These are phyloP conservation scores for Capsicum chinense DNA, from an alignment of 257 asterid genomes.

Conservation along the genomic window DNA sequence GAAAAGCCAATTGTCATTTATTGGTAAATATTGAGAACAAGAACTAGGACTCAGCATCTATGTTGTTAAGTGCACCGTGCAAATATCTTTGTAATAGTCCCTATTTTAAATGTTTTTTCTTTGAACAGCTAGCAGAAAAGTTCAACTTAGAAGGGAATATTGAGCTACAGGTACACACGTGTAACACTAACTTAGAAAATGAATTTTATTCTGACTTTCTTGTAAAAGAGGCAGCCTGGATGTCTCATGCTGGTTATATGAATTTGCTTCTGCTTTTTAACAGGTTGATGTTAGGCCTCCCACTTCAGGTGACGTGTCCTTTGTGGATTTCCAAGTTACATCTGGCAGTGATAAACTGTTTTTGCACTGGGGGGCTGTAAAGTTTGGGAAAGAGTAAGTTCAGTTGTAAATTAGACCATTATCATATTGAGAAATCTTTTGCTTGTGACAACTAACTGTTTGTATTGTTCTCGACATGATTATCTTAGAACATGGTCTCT, in stretches of 20 bases:
- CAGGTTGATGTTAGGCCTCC: constrained; percentile 84
- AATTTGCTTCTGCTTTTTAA: constrained; percentile 35
- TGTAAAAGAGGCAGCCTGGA: constrained; percentile 6
- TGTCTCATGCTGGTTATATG: not conserved
- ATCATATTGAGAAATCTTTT: constrained; percentile 23
- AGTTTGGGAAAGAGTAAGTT: constrained; percentile 60
- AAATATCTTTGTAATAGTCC: constrained; percentile 23
- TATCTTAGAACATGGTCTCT: constrained; percentile 76
- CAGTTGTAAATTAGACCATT: constrained; percentile 24
- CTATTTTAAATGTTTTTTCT: constrained; percentile 20
- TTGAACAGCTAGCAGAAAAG: constrained; percentile 67
- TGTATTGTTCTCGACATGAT: not conserved
- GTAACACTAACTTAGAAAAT: not conserved
- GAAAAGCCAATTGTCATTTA: not conserved
- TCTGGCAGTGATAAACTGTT: constrained; percentile 55
- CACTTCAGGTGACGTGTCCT: constrained; percentile 52
- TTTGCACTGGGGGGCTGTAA: constrained; percentile 95
- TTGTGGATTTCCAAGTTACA: constrained; percentile 63
- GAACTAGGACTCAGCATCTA: not conserved
- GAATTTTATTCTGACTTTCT: not conserved
- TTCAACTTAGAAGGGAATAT: constrained; percentile 73
- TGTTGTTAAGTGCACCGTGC: not conserved
- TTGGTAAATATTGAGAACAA: not conserved
- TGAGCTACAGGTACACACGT: constrained; percentile 73
- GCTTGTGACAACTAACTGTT: constrained; percentile 14